Percentiles rank a stretch among this genome's conserved stretches.
These are phyloP conservation scores for Ceratocystis cubensis DNA, from an alignment of 2,329 filamentous ascomycete species.

Conservation along the genomic window DNA sequence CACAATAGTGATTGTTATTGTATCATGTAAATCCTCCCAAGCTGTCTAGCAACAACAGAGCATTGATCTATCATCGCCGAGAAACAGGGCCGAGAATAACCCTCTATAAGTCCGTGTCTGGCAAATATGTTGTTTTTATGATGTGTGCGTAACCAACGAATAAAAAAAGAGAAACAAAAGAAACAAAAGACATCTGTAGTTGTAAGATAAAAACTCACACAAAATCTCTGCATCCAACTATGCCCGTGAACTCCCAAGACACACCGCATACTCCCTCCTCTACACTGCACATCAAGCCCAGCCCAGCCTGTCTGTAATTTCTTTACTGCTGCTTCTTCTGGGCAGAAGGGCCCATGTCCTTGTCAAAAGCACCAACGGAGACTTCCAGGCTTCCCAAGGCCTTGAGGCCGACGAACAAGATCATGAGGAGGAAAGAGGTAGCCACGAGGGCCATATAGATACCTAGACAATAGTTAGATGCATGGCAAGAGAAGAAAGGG, in stretches of 20 bases:
- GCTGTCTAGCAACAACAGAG: background rate
- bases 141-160: background rate
- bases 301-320: background rate
- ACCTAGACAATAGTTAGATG: conserved; percentile 37
- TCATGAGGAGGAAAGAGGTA: conserved; percentile 56
- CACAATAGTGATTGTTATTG: background rate
- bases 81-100: background rate
- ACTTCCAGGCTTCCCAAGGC: conserved; percentile 74
- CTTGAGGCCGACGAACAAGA: conserved; percentile 65
- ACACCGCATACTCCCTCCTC: background rate
- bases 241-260: background rate
- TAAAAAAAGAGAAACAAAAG: background rate
- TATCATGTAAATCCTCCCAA: conserved; percentile 1
- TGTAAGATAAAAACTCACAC: background rate
- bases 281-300: background rate
- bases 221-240: background rate
- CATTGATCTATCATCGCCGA: background rate
- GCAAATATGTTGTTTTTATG: background rate
- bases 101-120: background rate
- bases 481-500: background rate
- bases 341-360: conserved; percentile 79
- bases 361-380: conserved; percentile 89
- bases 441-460: conserved; percentile 79
- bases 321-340: conserved; percentile 55
- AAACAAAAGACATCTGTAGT: background rate